Conservation (phyloP, 2,329 filamentous ascomycete genomes). For the Xylariaceae sp. region DNA sequence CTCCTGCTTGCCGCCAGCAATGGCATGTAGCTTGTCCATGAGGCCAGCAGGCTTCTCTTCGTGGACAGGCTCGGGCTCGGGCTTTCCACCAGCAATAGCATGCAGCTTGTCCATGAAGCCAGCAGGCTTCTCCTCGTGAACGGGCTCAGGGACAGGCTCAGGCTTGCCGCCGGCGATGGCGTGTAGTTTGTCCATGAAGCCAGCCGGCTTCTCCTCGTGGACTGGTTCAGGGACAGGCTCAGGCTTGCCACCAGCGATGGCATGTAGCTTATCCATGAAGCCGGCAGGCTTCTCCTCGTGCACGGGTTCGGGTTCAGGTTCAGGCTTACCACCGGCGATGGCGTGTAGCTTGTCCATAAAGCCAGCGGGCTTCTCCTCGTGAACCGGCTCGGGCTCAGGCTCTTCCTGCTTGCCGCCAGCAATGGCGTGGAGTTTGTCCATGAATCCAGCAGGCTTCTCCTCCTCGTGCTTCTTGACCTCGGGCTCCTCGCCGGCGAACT, state of each 20-base stretch:
- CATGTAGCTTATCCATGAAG: background rate
- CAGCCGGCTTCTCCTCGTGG: background rate
- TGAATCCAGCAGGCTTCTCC: background rate
- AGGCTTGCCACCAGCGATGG: background rate
- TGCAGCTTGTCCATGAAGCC: background rate
- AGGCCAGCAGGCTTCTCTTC: background rate
- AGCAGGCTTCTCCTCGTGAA: background rate
- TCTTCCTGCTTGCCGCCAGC: background rate
- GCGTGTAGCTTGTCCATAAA: background rate
- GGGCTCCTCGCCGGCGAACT: conserved; percentile 37
- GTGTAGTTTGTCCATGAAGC: background rate
- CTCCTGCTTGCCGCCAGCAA: background rate
- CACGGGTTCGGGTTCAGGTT: background rate
- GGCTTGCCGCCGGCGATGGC: no score
- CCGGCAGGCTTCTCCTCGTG: background rate
- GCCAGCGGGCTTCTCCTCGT: background rate
- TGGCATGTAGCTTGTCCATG: background rate
- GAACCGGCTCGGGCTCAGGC: background rate
- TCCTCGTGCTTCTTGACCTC: conserved; percentile 32
- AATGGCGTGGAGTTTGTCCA: background rate
- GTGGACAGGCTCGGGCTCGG: background rate
- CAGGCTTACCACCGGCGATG: background rate
- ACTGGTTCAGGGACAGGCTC: background rate
- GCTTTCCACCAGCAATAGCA: background rate
- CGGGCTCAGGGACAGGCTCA: background rate